Evolutionary conservation across 371 early-diverging fungal genomes (phyloP).

Genomic region (Synchytrium microbalum): DNA sequence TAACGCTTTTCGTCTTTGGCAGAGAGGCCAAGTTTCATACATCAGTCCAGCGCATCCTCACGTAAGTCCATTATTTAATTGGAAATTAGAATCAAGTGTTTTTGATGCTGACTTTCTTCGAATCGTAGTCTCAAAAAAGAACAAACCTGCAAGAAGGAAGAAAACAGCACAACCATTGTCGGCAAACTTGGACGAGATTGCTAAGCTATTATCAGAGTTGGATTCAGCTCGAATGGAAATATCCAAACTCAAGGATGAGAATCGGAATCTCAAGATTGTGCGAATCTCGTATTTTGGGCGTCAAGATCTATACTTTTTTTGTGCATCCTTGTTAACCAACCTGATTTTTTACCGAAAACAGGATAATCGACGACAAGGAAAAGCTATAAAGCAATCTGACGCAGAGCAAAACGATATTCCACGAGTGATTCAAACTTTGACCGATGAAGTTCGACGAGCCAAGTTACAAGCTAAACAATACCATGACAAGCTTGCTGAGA

Average conservation of each 20-base stretch:
- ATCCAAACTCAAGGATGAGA: background rate
- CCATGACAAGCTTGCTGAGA: background rate
- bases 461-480: background rate
- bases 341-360: no score
- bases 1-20: background rate
- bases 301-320: no score
- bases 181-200: background rate
- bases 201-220: background rate
- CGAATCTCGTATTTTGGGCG: no score
- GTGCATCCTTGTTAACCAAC: no score
- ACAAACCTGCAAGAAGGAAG: background rate
- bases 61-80: background rate
- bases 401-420: background rate
- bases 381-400: background rate
- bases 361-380: constrained; percentile 2
- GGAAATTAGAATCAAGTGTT: no score
- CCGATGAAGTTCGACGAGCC: constrained; percentile 1
- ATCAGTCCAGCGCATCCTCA: background rate
- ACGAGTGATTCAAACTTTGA: background rate
- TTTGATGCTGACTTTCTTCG: background rate
- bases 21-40: background rate
- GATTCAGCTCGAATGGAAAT: background rate
- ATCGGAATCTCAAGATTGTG: background rate
- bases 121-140: background rate
- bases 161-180: background rate